Percentiles rank a stretch among this genome's conserved stretches.
phyloP scores from a whole-genome alignment of 2,329 filamentous ascomycete genomes.

The Pestalotiopsis sp. region DNA sequence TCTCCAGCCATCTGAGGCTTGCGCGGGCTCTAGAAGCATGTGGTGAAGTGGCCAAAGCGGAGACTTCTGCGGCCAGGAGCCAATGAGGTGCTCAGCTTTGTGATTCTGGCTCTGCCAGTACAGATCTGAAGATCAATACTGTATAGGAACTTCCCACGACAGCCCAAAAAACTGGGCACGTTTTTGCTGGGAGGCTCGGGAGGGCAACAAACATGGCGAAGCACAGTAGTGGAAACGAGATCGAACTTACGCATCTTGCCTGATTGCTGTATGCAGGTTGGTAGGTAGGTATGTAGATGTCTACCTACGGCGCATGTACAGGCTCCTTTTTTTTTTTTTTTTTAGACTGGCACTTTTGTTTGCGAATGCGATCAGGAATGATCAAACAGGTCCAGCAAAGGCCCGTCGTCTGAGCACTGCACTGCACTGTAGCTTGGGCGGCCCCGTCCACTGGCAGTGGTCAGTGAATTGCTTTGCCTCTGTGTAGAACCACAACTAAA shows the following conservation, averaged over 20 bases:
- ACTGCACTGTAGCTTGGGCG: neutral
- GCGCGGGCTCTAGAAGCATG: neutral
- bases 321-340: no score
- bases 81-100: neutral
- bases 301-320: no score
- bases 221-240: neutral
- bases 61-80: neutral
- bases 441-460: no score
- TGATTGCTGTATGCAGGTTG: neutral
- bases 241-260: neutral
- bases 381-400: neutral
- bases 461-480: neutral
- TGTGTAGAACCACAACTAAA: no score
- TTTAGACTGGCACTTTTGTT: neutral
- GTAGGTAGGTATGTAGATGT: no score
- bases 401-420: neutral
- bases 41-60: neutral
- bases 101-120: neutral
- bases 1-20: neutral
- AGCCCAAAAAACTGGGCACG: neutral
- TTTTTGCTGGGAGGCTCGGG: neutral
- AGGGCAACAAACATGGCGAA: neutral
- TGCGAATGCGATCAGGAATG: neutral
- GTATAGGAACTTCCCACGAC: neutral
- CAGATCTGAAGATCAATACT: neutral